Conservation (phyloP, 768 basidiomycete genomes). For the Goffeauzyma gilvescens region DNA sequence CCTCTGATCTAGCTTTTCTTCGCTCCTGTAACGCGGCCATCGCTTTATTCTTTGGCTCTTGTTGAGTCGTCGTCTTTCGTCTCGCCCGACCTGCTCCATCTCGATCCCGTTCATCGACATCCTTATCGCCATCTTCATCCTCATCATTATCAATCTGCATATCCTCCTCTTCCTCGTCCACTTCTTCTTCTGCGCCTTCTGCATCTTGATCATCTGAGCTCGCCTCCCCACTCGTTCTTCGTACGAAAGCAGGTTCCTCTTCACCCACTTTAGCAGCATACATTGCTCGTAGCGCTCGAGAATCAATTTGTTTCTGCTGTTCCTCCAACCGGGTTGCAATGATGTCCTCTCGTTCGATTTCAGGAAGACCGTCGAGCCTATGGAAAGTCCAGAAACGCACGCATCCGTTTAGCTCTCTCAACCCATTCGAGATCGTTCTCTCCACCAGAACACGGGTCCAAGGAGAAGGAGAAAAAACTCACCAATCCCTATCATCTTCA, state of each 20-base stretch:
- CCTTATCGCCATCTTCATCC: slow-evolving; percentile 15
- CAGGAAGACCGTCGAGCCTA: slow-evolving; percentile 61
- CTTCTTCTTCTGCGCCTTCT: slow-evolving; percentile 10
- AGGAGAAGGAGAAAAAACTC: slow-evolving; percentile 26
- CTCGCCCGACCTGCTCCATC: slow-evolving; percentile 1
- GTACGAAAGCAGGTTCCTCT: too few species aligned
- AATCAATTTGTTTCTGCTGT: slow-evolving; percentile 40
- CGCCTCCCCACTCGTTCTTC: slow-evolving; percentile 10
- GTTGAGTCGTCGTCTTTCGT: slow-evolving; percentile 1
- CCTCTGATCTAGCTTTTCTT: slow-evolving; percentile 3
- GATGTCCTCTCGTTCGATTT: slow-evolving; percentile 75
- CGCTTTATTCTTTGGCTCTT: slow-evolving; percentile 5
- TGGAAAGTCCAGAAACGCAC: too few species aligned
- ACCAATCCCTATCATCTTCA: slow-evolving; percentile 65
- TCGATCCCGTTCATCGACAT: slow-evolving; percentile 1
- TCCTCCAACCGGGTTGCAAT: slow-evolving; percentile 63
- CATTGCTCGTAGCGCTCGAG: slow-evolving; percentile 5
- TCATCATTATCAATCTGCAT: slow-evolving; percentile 24
- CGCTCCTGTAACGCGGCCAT: slow-evolving; percentile 4
- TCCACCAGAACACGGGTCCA: neutral
- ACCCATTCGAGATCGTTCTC: neutral
- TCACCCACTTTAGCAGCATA: slow-evolving; percentile 5
- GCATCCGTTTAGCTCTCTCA: too few species aligned
- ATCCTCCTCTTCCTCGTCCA: slow-evolving; percentile 21
- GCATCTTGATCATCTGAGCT: slow-evolving; percentile 2